Base-by-base conservation (phyloP, 331 rosid genomes). In the Rhamnella rubrinervis region DNA sequence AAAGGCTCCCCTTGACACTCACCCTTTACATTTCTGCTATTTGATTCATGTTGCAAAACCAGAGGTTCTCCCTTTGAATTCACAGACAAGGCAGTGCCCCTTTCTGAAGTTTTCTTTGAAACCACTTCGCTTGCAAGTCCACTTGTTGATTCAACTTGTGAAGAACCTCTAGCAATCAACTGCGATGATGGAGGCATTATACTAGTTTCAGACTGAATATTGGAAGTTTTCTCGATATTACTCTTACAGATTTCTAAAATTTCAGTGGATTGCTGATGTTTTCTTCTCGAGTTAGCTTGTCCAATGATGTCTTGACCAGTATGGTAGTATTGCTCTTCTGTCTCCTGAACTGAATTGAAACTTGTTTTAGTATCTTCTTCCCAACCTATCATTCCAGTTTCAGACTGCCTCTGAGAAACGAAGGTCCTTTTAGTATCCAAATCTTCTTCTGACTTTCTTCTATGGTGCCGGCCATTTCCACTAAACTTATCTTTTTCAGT, bases 171-270 rank as follows among this genome's bases (percentile, higher is more conserved):
- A 61, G 80, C 77, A 61, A 75, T 17, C 56, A 71, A 76, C 61
- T 87, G 83, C 55, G 91, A 84, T 76, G 86, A 69, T 57, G 96
- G 86, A 59, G 96, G 88, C 67, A 70, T 31, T 78, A 68, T 47
- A 67, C 67, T 77, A 84, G 76, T 70, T 74, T 78, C 82, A 53
- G 90, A 78, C 61, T 70, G 80, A 3, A 63, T 7, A 25, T 74
- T 57, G 51, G 81, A 80, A 55, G 76, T 67, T 63, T 63, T 77
- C 71, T 77, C 83, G 52, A 70, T 63, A 68, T 73, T 49, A 55
- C 74, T 71, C 31, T 78, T 74, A 70, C 71, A 80, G 76, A 25
- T 68, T 66, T 71, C 86, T 50, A 88, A 81, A 70, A 41, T 67
- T 64, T 79, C 84, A 85, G 80, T 78, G 68, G 80, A 67, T 63